Percentiles rank a stretch among this genome's conserved stretches.
Conservation (phyloP, 2,329 filamentous ascomycete species). For the Neonectria ditissima region DNA sequence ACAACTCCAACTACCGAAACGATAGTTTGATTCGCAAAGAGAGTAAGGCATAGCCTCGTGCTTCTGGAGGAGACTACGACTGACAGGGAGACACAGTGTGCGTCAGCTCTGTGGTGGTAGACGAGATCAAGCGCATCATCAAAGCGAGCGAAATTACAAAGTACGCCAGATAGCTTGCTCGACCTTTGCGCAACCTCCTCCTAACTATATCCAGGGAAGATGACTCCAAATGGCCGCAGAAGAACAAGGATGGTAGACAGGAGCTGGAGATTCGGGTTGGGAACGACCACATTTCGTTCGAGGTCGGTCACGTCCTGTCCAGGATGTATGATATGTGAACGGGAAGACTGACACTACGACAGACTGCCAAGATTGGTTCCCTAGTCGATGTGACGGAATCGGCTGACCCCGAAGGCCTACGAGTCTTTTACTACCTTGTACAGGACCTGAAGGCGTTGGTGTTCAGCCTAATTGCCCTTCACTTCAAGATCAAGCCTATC, state of each 20-base stretch:
- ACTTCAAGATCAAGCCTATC: conserved; percentile 95
- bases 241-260: conserved; percentile 98
- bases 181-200: conserved; percentile 6
- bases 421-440: conserved; percentile 98
- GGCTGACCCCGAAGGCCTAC: conserved; percentile 91
- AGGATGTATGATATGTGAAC: background rate
- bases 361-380: conserved; percentile 99
- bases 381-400: conserved; percentile 97
- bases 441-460: conserved; percentile 97
- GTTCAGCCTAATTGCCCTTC: conserved; percentile 94
- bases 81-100: conserved; percentile 76
- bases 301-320: conserved; percentile 67
- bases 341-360: conserved; percentile 32
- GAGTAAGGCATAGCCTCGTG: conserved; percentile 71
- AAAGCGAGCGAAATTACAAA: conserved; percentile 98
- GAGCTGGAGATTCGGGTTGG: conserved; percentile 95
- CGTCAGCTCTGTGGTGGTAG: conserved; percentile 88
- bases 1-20: conserved; percentile 99
- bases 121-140: conserved; percentile 97
- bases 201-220: conserved; percentile 77
- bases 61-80: background rate
- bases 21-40: conserved; percentile 99
- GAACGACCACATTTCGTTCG: conserved; percentile 97
- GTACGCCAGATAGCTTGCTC: conserved; percentile 60
- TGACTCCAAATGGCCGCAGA: conserved; percentile 97